Percentiles rank a stretch among this genome's conserved stretches.
These are phyloP conservation scores for Aegilops speltoides DNA, from an alignment of 176 grass and related monocot genomes.

Conservation along the genomic window DNA sequence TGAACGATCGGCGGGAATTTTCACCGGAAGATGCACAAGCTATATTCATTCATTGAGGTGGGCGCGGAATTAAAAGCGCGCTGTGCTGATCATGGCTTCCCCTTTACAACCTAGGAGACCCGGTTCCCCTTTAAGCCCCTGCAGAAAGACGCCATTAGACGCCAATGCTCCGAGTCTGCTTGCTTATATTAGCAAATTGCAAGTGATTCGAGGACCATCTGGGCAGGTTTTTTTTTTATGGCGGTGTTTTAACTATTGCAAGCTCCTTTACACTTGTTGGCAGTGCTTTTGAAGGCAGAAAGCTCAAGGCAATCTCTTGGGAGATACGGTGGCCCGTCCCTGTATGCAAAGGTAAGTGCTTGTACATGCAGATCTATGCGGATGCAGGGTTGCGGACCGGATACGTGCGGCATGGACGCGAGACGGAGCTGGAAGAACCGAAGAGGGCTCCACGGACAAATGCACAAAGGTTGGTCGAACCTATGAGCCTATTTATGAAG, in stretches of 20 bases:
- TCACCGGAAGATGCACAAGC: constrained; percentile 40
- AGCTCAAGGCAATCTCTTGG: constrained; percentile 33
- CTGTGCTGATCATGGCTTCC: constrained; percentile 34
- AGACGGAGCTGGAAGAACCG: not conserved
- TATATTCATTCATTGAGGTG: constrained; percentile 41
- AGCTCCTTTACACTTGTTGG: constrained; percentile 43
- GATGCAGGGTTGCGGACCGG: not conserved
- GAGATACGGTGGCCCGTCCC: constrained; percentile 13
- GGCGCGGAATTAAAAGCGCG: constrained; percentile 42
- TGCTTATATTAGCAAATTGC: constrained; percentile 41
- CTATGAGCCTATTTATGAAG: not conserved
- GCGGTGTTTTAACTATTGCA: constrained; percentile 22
- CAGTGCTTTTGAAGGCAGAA: constrained; percentile 48
- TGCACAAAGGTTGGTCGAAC: not conserved
- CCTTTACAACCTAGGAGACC: constrained; percentile 49
- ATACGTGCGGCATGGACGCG: not conserved
- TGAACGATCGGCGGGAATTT: constrained; percentile 42
- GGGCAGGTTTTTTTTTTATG: not conserved
- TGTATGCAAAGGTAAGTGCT: constrained; percentile 3
- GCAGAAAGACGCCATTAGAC: constrained; percentile 40
- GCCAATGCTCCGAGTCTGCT: constrained; percentile 27
- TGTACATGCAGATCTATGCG: constrained; percentile 4
- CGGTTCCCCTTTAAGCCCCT: constrained; percentile 25
- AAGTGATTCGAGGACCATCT: constrained; percentile 44
- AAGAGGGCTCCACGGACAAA: not conserved